Percentiles rank a stretch among this genome's conserved stretches.
These are phyloP conservation scores for Glebionis coronaria DNA, from an alignment of 129 eudicot genomes.

Conservation along the genomic window DNA sequence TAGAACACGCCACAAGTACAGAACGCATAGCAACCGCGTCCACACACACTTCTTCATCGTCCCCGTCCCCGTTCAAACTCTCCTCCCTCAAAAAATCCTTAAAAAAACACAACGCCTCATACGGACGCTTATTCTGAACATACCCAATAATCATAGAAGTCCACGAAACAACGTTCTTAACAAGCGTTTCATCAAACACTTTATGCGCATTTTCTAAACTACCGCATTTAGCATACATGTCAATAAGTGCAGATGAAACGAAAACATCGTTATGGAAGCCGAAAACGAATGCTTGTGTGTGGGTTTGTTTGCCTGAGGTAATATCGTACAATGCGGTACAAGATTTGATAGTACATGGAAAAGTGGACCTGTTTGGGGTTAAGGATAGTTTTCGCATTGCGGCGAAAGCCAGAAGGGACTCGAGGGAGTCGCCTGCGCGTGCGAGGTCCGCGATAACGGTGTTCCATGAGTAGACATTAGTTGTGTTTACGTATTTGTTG, in stretches of 20 bases:
- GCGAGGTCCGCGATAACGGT: constrained; percentile 39
- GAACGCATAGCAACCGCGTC: constrained; percentile 42
- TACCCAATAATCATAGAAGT: constrained; percentile 56
- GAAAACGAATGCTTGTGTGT: constrained; percentile 33
- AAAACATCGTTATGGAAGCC: constrained; percentile 35
- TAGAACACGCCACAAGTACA: constrained; percentile 40
- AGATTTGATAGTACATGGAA: constrained; percentile 39
- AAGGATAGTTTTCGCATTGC: constrained; percentile 42
- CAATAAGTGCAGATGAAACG: constrained; percentile 41
- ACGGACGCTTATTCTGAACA: constrained; percentile 36
- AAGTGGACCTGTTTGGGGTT: constrained; percentile 39
- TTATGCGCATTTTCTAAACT: constrained; percentile 38
- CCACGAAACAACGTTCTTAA: constrained; percentile 54
- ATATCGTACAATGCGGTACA: constrained; percentile 36
- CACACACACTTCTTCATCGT: neutral
- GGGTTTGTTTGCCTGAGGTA: constrained; percentile 35
- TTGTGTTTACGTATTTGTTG: constrained; percentile 40
- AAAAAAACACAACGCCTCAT: constrained; percentile 32
- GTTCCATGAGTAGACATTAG: constrained; percentile 42
- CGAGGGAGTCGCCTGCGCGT: constrained; percentile 39
- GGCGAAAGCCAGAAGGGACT: constrained; percentile 42
- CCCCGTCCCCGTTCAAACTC: constrained; percentile 12
- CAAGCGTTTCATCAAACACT: constrained; percentile 50
- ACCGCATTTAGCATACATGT: constrained; percentile 52
- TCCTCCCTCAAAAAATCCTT: constrained; percentile 30